Evolutionary conservation across 352 stramenopile species (phyloP).

Genomic region (Phytophthora nicotianae): DNA sequence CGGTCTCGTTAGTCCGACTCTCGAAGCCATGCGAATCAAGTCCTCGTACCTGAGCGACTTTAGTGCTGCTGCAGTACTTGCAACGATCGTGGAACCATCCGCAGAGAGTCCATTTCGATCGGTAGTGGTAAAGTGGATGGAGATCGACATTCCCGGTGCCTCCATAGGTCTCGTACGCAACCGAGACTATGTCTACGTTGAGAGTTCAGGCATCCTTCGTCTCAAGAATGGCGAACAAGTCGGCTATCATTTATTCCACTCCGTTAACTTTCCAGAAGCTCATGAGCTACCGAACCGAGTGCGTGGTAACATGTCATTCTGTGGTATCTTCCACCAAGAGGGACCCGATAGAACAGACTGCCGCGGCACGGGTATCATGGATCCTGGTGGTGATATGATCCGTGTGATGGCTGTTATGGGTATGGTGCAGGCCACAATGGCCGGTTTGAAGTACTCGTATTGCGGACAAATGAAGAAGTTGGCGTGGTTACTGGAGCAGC

Average conservation of each 20-base stretch:
- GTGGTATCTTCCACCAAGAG: conserved; percentile 34
- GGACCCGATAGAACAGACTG: conserved; percentile 12
- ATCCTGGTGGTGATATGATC: conserved; percentile 21
- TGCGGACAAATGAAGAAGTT: conserved; percentile 45
- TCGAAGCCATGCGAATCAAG: conserved; percentile 30
- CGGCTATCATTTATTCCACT: conserved; percentile 28
- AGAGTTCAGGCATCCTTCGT: conserved; percentile 12
- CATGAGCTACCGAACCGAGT: conserved; percentile 24
- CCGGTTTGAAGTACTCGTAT: conserved; percentile 33
- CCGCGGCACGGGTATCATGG: conserved; percentile 18
- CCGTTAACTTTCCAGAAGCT: conserved; percentile 19
- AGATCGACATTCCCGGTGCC: conserved; percentile 15
- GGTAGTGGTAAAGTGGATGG: conserved; percentile 38
- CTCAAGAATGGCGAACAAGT: conserved; percentile 21
- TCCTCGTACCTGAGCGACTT: conserved; percentile 20
- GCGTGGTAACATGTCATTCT: conserved; percentile 46
- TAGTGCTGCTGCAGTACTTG: conserved; percentile 45
- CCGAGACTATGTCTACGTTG: conserved; percentile 26
- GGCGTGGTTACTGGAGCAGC: conserved; percentile 31
- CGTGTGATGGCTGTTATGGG: conserved; percentile 21
- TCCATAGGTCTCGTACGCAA: conserved; percentile 21
- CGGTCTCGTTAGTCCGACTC: conserved; percentile 30
- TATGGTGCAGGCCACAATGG: conserved; percentile 31
- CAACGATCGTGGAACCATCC: conserved; percentile 40
- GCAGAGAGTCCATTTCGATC: conserved; percentile 41